Evolutionary conservation across 2,329 filamentous ascomycete genomes (phyloP).

Genomic region (Diplodia scrobiculata): DNA sequence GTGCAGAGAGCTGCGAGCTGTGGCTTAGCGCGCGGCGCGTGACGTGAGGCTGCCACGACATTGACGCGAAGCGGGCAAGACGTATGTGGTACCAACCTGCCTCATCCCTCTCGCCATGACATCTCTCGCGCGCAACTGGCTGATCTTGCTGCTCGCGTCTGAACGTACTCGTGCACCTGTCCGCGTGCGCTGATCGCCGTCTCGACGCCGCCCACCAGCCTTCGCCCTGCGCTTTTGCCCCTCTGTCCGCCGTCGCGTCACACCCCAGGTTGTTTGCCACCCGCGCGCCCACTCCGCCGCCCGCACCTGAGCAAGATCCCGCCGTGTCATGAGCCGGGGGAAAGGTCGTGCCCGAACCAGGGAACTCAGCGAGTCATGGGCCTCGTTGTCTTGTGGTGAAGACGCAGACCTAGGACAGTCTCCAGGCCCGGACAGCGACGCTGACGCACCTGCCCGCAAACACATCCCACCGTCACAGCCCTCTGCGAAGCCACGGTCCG

Average conservation of each 20-base stretch:
- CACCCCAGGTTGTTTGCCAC: slow-evolving; percentile 7
- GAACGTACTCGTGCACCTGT: background rate
- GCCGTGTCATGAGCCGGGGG: slow-evolving; percentile 13
- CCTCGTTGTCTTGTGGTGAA: slow-evolving; percentile 37
- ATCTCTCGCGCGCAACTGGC: background rate
- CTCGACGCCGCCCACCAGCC: background rate
- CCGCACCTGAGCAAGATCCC: background rate
- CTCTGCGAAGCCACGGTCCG: slow-evolving; percentile 26
- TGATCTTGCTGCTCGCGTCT: slow-evolving; percentile 3
- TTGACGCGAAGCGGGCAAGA: slow-evolving; percentile 1
- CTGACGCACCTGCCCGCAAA: background rate
- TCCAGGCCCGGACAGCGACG: slow-evolving; percentile 5
- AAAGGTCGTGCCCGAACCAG: slow-evolving; percentile 32
- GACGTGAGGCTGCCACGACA: slow-evolving; percentile 17
- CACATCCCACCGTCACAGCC: background rate
- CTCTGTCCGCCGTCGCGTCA: slow-evolving; percentile 16
- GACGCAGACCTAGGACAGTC: slow-evolving; percentile 33
- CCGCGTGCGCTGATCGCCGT: background rate
- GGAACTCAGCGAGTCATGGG: slow-evolving; percentile 40
- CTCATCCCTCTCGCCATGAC: background rate
- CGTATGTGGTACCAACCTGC: background rate
- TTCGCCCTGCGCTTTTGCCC: slow-evolving; percentile 5
- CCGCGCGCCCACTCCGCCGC: background rate
- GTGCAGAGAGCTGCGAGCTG: slow-evolving; percentile 19
- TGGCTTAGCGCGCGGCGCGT: slow-evolving; percentile 17